Conservation (phyloP, 768 basidiomycete species). For the Suillus sp. region DNA sequence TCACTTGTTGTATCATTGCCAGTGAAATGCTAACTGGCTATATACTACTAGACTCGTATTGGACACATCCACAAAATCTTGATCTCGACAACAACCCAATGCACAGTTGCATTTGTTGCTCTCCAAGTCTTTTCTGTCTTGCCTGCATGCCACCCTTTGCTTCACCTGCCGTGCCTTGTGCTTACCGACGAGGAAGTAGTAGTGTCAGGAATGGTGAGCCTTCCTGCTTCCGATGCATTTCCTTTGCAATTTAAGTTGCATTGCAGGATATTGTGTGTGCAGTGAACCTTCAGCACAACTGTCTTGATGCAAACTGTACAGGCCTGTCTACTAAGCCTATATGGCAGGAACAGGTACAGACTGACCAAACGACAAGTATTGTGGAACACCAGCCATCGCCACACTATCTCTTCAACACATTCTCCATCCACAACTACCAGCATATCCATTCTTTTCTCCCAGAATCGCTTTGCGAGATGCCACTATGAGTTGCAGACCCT, state of each 20-base stretch:
- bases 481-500: constrained; percentile 1
- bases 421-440: constrained; percentile 23
- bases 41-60: background rate
- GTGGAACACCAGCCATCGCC: constrained; percentile 13
- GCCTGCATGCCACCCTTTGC: background rate
- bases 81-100: background rate
- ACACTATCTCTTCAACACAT: constrained; percentile 20
- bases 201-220: constrained; percentile 6
- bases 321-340: background rate
- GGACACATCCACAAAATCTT: constrained; percentile 11
- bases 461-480: constrained; percentile 1
- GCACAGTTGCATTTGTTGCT: constrained; percentile 3
- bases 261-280: constrained; percentile 19
- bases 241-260: background rate
- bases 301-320: constrained; percentile 13
- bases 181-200: constrained; percentile 4
- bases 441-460: constrained; percentile 12
- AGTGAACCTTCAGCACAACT: constrained; percentile 24
- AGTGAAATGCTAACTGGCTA: background rate
- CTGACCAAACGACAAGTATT: constrained; percentile 7
- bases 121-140: constrained; percentile 1
- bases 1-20: background rate
- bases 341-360: constrained; percentile 17
- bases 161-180: constrained; percentile 3
- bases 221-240: background rate